Evolutionary conservation across 202 grass and related monocot species (phyloP), one percentile per base, ranked within the genome.

Genomic region (Carex sylvatica): DNA sequence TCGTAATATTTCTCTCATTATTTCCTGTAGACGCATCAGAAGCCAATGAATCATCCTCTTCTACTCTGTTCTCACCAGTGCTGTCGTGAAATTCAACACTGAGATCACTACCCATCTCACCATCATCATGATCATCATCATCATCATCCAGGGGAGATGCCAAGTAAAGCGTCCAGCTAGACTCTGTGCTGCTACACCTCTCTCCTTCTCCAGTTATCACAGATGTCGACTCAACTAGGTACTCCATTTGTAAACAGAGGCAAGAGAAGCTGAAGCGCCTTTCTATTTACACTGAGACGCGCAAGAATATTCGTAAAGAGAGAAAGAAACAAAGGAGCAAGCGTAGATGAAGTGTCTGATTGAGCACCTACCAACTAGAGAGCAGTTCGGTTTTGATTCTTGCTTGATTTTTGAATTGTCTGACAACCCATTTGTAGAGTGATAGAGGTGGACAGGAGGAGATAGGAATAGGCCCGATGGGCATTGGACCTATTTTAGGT

Each of bases 161-260:
- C 16, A 98, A 88, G 85, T 98, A 98, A 92, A 92, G 88, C 82
- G 96, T 98, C 96, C 96, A 98, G 24, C 96, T 89, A 2, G 96
- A 98, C 77, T 98, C 96, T 5, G 86, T 85, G 86, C 96, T 93
- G 86, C 89, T 98, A 68, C 88, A 93, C 62, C 92, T 86, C 83
- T 93, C 96, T 13, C 65, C 92, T 87, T 98, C 91, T 71, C 89
- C 92, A 46, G 88, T 91, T 86, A 88, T 72, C 18, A 90, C 89
- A 24, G 92, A 93, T 22, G 38, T 40, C 38, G 80, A 87, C 15
- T 91, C 89, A 33, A 82, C 63, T 18, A 61, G 64, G 22, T 64
- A 82, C 46, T 68, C 80, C 83, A 85, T 89, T 44, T 42, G 13
- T 62, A 40, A 13, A 46, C 6, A 73, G 80, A 74, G 42, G 28